Base-by-base conservation (phyloP, 1,284 basidiomycete genomes). In the Mycosarcoma mackinlayi region DNA sequence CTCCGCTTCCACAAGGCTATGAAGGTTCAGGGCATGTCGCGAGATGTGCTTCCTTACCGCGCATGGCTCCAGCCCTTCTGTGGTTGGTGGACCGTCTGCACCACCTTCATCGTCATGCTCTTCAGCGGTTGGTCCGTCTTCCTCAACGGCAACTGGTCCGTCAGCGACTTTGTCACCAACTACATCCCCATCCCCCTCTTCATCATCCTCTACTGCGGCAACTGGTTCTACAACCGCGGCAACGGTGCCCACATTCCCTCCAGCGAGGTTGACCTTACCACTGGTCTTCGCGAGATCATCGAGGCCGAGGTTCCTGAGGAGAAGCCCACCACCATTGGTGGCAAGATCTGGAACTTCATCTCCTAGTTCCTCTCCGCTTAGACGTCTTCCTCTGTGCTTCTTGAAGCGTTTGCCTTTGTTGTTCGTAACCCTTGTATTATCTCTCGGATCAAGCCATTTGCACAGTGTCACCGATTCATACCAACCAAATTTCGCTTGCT, bases 141-240 rank as follows among this genome's bases (percentile, higher is more conserved):
- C 66, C 48, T 69, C 40, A 47, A 62, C 10, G 77, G 76, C 16
- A 72, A 76, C 45, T 78, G 72, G 72, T 39, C 55, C 41, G 27
- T 47, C 16, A 24, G 37, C 96, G 84, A 77, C 88, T 6, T 95
- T 25, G 84, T 92, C 42, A 91, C 90, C 38, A 90, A 88, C 78
- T 93, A 93, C 83, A 78, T 94, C 31, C 90, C 92, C 27, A 83
- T 93, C 44, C 83, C 83, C 18, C 69, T 90, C 45, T 93, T 92
- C 87, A 90, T 91, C 18, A 63, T 92, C 57, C 81, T 93, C 41
- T 94, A 91, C 83, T 6, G 87, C 39, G 86, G 84, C 5, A 86
- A 88, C 54, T 87, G 87, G 73, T 71, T 86, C 60, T 69, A 80
- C 76, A 87, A 87, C 78, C 86, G 85, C 7, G 21, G 19, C 42